Evolutionary conservation across 192 early-diverging fungal genomes (phyloP), one percentile per base, ranked within the genome.

Genomic region (Backusella tarrabulga): DNA sequence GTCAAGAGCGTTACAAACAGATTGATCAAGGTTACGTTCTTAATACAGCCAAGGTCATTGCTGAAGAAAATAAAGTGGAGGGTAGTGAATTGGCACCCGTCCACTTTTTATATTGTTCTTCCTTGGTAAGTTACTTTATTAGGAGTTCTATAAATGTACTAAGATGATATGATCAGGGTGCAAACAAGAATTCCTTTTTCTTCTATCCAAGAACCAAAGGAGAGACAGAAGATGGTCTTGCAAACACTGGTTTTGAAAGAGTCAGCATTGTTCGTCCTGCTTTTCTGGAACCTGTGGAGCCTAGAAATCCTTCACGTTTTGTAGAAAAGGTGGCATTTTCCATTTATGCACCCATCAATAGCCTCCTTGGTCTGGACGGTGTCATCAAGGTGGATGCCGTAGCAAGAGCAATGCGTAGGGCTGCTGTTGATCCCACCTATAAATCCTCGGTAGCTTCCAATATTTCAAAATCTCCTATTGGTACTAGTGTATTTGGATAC

Each of bases 1-100:
- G 81, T 11, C 85, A 88, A 1, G 91, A 91, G 29, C 83, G 78
- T 6, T 97, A 95, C 71, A 79, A 85, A 72, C 91, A 90, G 76
- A 92, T 95, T 56, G 95, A 95, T 72, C 92, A 93, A 52, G 91
- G 91, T 68, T 95, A 95, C 70, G 90, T 91, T 12, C 71, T 96
- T 9, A 88, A 85, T 38, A 83, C 92, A 23, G 91, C 93, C 4
- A 89, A 90, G 44, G 75, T 84, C 4, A 84, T 92, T 72, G 84
- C 79, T 17, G 84, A 89, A 75, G 81, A 89, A 63, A 87, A 91
- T 19, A 35, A 36, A 29, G 80, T 80, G 9, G 76, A 76, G 23
- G 66, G 82, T 29, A 72, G 50, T 15, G 77, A 68, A 0, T 19
- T 75, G 12, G 73, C 76, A 34, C 84, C 81, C n/a, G 78, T 87